phyloP scores from a whole-genome alignment of 2,329 filamentous ascomycete species.

The Fonsecaea multimorphosa region DNA sequence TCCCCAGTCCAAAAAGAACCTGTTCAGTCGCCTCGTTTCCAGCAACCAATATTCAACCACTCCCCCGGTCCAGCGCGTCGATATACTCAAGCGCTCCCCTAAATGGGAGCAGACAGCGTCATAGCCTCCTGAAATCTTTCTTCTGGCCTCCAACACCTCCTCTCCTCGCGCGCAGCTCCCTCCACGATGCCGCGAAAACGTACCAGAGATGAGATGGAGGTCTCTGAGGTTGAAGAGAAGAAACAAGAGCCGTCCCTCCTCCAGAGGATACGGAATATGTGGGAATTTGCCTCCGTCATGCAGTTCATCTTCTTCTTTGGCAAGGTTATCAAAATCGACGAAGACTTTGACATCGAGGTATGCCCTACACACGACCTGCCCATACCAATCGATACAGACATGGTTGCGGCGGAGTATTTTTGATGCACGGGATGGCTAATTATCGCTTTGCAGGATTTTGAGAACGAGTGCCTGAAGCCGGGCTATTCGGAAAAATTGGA shows the following conservation, averaged over 20 bases:
- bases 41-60: constrained; percentile 16
- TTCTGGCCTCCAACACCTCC: background rate
- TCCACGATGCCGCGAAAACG: constrained; percentile 57
- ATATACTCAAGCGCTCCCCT: background rate
- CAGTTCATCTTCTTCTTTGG: constrained; percentile 95
- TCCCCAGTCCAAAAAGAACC: constrained; percentile 9
- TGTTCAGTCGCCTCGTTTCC: background rate
- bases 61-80: constrained; percentile 2
- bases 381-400: background rate
- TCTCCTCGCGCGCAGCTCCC: constrained; percentile 18
- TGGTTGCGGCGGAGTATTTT: constrained; percentile 28
- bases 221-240: constrained; percentile 53
- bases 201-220: constrained; percentile 62
- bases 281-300: constrained; percentile 92
- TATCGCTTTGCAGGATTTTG: constrained; percentile 71
- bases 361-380: constrained; percentile 34
- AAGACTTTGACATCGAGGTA: constrained; percentile 90
- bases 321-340: constrained; percentile 84
- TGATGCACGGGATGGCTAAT: constrained; percentile 35
- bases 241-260: constrained; percentile 57
- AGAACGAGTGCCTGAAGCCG: constrained; percentile 84
- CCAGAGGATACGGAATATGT: constrained; percentile 80
- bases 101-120: constrained; percentile 1
- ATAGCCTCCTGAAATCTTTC: background rate
- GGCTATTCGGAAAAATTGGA: constrained; percentile 72